These are phyloP conservation scores for Lepidium campestre DNA, from an alignment of 441 rosid genomes.

Conservation along the genomic window DNA sequence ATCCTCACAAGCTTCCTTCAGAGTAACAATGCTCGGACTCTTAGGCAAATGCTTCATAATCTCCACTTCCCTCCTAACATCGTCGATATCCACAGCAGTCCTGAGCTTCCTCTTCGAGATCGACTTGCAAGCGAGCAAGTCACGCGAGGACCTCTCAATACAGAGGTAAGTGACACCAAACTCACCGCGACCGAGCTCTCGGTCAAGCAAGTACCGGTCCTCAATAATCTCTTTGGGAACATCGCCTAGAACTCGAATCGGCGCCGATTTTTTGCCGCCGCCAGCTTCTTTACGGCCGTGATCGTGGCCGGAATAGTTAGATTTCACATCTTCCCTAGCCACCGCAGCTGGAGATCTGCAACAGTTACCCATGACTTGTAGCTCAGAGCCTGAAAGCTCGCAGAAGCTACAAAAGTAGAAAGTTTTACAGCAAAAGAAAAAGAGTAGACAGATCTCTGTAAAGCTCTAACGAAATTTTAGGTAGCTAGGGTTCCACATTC, in stretches of 20 bases:
- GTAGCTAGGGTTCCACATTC: constrained; percentile 60
- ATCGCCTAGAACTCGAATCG: constrained; percentile 67
- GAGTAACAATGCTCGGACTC: constrained; percentile 82
- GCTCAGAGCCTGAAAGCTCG: background rate
- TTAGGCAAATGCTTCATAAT: constrained; percentile 91
- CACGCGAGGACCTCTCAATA: constrained; percentile 71
- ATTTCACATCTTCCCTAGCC: constrained; percentile 93
- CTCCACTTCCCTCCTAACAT: constrained; percentile 95
- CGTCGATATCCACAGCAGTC: constrained; percentile 86
- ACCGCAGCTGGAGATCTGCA: constrained; percentile 99
- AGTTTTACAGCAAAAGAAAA: background rate
- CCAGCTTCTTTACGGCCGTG: constrained; percentile 46
- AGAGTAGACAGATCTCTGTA: constrained; percentile 29
- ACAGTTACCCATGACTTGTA: constrained; percentile 74
- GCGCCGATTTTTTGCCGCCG: constrained; percentile 53
- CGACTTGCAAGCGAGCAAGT: constrained; percentile 88
- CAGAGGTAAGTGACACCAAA: constrained; percentile 98
- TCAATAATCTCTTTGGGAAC: constrained; percentile 81
- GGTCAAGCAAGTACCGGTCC: constrained; percentile 75
- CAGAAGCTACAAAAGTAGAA: constrained; percentile 21
- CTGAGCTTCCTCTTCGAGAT: constrained; percentile 97
- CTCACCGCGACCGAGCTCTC: constrained; percentile 98
- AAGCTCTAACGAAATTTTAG: constrained; percentile 15
- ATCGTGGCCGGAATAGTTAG: constrained; percentile 69
- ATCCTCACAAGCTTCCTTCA: constrained; percentile 98